Conservation (phyloP, 768 basidiomycete species). For the Hericium coralloides region DNA sequence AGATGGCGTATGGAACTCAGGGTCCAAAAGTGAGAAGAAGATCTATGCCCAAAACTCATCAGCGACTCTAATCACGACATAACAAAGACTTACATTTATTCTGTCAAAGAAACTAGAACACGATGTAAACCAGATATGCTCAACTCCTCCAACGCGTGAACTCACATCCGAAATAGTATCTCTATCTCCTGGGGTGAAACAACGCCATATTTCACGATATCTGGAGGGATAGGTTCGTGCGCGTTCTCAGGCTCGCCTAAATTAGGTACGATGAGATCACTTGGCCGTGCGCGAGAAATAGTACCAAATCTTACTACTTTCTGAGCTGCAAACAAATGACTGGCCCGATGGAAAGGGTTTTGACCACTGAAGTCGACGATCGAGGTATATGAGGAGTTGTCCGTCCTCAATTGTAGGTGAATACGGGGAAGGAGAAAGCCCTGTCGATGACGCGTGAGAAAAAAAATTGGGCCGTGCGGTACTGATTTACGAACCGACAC, state of each 20-base stretch:
- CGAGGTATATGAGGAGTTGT: background rate
- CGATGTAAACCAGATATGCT: background rate
- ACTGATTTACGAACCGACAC: too few relatives aligned
- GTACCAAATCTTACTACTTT: too few relatives aligned
- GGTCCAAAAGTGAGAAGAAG: conserved; percentile 65
- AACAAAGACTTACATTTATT: background rate
- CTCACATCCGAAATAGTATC: background rate
- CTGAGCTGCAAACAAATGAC: too few relatives aligned
- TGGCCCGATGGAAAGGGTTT: background rate
- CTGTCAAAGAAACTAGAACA: background rate
- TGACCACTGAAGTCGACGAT: background rate
- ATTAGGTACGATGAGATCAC: too few relatives aligned
- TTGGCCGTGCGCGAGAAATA: too few relatives aligned
- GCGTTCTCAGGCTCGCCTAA: background rate
- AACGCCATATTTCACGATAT: background rate
- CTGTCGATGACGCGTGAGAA: background rate
- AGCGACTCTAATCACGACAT: background rate
- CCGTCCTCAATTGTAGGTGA: background rate
- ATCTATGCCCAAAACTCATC: background rate
- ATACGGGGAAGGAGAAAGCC: background rate
- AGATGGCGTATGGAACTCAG: conserved; percentile 70
- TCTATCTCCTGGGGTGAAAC: background rate
- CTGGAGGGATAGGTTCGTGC: background rate
- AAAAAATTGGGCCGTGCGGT: background rate
- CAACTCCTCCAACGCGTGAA: background rate